phyloP scores from a whole-genome alignment of 495 filamentous ascomycete genomes.

The Hyaloscypha variabilis region DNA sequence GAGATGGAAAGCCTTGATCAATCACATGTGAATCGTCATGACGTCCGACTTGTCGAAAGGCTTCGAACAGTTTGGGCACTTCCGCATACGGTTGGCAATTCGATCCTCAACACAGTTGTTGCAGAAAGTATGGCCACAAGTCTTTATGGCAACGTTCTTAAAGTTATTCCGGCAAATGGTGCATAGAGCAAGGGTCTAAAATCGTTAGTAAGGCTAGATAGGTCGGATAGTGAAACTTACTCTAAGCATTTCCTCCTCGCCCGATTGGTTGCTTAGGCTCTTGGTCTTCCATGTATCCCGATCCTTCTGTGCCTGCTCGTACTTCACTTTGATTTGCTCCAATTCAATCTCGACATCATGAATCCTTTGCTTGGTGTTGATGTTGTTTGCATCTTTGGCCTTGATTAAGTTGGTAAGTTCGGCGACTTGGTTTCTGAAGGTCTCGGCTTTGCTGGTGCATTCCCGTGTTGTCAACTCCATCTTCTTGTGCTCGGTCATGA shows the following conservation, averaged over 20 bases:
- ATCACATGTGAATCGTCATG: constrained; percentile 64
- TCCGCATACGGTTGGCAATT: constrained; percentile 82
- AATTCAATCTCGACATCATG: constrained; percentile 64
- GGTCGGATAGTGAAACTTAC: constrained; percentile 53
- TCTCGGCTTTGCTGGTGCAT: constrained; percentile 65
- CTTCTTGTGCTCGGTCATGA: constrained; percentile 68
- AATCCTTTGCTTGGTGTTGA: constrained; percentile 64
- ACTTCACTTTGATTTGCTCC: constrained; percentile 69
- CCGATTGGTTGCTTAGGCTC: constrained; percentile 74
- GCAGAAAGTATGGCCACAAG: constrained; percentile 97
- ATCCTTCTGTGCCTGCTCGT: constrained; percentile 75
- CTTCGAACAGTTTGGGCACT: constrained; percentile 90
- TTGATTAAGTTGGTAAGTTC: constrained; percentile 73
- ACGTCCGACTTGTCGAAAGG: constrained; percentile 88
- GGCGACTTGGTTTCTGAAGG: constrained; percentile 71
- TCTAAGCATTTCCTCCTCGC: constrained; percentile 80
- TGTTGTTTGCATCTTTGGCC: constrained; percentile 69
- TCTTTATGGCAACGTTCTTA: constrained; percentile 90
- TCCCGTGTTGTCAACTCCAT: constrained; percentile 73
- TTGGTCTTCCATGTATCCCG: constrained; percentile 81
- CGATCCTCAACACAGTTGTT: constrained; percentile 84
- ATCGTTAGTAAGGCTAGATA: constrained; percentile 39
- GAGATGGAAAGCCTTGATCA: neutral
- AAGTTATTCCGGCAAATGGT: constrained; percentile 87
- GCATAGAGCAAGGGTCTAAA: constrained; percentile 82